phyloP scores from a whole-genome alignment of 345 rosid species.

The Euphorbia tirucalli region DNA sequence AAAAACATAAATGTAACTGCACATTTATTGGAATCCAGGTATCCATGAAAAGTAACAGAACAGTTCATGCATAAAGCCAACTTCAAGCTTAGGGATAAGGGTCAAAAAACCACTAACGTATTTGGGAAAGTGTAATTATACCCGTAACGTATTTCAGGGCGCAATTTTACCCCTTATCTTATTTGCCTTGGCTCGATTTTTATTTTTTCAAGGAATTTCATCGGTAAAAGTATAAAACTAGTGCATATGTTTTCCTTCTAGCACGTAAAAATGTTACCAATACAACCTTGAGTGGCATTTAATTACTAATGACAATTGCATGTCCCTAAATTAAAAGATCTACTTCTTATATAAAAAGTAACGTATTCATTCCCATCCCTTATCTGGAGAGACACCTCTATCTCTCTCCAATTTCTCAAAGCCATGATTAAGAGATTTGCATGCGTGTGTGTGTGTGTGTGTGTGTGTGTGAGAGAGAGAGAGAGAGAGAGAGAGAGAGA shows the following conservation, averaged over 20 bases:
- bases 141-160: no score
- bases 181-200: no score
- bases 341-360: not conserved
- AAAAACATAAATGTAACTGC: conserved; percentile 1
- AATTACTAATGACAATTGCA: no score
- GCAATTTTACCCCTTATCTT: no score
- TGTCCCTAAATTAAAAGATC: no score
- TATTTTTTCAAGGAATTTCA: no score
- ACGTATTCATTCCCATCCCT: not conserved
- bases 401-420: not conserved
- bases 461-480: no score
- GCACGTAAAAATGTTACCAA: no score
- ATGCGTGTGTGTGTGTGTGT: not conserved
- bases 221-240: no score
- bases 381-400: not conserved
- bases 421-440: not conserved
- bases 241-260: no score
- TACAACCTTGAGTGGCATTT: no score
- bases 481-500: not conserved
- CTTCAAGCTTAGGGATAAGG: no score
- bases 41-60: not conserved
- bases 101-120: not conserved
- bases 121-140: not conserved
- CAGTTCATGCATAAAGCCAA: not conserved
- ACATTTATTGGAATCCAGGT: not conserved